Conservation (phyloP, 1,139 yeast genomes). For the Casaregolazyma suthepensis region DNA sequence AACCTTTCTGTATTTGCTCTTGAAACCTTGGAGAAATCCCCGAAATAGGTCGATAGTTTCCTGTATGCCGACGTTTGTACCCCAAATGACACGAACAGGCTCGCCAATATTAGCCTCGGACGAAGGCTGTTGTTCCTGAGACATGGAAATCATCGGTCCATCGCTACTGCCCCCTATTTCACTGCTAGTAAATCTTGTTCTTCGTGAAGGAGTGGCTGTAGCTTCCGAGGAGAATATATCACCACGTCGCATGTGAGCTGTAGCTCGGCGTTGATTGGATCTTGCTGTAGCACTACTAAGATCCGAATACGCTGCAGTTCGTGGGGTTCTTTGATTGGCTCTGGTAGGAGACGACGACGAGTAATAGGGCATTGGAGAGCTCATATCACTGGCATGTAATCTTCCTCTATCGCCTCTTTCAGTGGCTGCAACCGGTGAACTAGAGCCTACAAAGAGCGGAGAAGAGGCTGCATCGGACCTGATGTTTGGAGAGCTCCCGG, state of each 20-base stretch:
- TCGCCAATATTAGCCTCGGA: constrained; percentile 44
- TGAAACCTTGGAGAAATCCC: constrained; percentile 77
- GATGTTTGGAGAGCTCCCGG: constrained; percentile 16
- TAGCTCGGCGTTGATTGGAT: constrained; percentile 15
- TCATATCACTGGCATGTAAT: constrained; percentile 24
- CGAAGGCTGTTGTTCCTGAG: constrained; percentile 14
- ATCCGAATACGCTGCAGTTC: constrained; percentile 10
- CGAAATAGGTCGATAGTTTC: constrained; percentile 78
- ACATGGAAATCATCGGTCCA: constrained; percentile 12
- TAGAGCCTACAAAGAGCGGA: constrained; percentile 57
- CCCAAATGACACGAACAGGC: constrained; percentile 93
- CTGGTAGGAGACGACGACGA: constrained; percentile 38
- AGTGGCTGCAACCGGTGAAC: constrained; percentile 33
- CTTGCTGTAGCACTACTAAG: constrained; percentile 14
- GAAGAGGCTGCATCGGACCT: constrained; percentile 41
- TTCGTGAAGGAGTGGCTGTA: constrained; percentile 45
- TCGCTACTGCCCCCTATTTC: constrained; percentile 9
- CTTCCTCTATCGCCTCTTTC: constrained; percentile 17
- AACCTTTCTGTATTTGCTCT: constrained; percentile 63
- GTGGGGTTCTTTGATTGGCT: constrained; percentile 9
- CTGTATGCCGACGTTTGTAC: constrained; percentile 90
- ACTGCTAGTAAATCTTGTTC: constrained; percentile 27
- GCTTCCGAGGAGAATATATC: constrained; percentile 53
- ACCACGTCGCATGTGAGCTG: constrained; percentile 38
- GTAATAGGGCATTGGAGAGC: constrained; percentile 43